Percentiles rank a stretch among this genome's conserved stretches.
Evolutionary conservation across 2,329 filamentous ascomycete species (phyloP).

Genomic region (Penicillium sclerotiorum): DNA sequence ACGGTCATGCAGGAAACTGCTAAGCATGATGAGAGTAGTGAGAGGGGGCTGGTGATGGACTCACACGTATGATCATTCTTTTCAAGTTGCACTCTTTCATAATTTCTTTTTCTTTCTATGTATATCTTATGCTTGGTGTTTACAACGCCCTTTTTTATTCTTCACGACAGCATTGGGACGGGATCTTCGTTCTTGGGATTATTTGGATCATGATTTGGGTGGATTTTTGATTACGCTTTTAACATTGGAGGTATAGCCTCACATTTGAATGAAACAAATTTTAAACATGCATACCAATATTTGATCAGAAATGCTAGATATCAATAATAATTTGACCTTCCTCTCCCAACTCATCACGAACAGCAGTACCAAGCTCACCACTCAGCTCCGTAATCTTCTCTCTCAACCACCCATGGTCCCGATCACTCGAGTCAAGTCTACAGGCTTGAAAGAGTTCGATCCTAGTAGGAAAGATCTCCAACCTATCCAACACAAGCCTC

Average conservation of each 20-base stretch:
- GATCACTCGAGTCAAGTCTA: slow-evolving; percentile 31
- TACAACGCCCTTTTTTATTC: slow-evolving; percentile 1
- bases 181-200: too few species aligned
- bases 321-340: slow-evolving; percentile 37
- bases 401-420: slow-evolving; percentile 37
- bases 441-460: slow-evolving; percentile 38
- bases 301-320: slow-evolving; percentile 3
- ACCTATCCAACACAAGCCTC: slow-evolving; percentile 24
- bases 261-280: neutral
- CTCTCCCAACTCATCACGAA: slow-evolving; percentile 23
- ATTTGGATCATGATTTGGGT: neutral
- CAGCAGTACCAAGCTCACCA: slow-evolving; percentile 30
- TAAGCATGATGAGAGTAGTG: slow-evolving; percentile 23
- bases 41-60: slow-evolving; percentile 28
- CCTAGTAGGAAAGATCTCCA: slow-evolving; percentile 42
- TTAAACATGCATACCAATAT: too few species aligned
- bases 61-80: slow-evolving; percentile 6
- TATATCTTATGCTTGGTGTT: neutral
- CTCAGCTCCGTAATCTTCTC: slow-evolving; percentile 32
- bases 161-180: neutral
- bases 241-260: neutral
- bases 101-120: neutral
- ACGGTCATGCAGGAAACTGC: slow-evolving; percentile 24
- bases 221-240: neutral
- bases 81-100: neutral